Conservation (phyloP, 106 monocot species). For the Triglochin maritima region DNA sequence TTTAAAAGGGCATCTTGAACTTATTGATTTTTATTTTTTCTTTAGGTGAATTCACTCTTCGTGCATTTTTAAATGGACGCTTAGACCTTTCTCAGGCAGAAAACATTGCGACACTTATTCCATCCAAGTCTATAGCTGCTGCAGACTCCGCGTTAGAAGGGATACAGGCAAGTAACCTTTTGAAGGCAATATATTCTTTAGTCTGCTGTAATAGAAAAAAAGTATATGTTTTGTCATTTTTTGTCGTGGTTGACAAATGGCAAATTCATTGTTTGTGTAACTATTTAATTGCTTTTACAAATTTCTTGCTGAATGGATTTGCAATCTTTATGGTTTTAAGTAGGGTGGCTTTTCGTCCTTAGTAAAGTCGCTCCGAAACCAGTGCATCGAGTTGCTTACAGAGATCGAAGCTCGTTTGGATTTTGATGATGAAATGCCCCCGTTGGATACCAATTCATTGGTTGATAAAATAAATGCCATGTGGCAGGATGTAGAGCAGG, state of each 20-base stretch:
- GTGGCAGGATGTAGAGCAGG: conserved; percentile 59
- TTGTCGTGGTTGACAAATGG: background rate
- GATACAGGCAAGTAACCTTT: conserved; percentile 53
- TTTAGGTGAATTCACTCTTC: conserved; percentile 89
- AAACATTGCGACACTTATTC: conserved; percentile 60
- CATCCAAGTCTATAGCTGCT: conserved; percentile 80
- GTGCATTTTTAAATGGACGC: conserved; percentile 93
- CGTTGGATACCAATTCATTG: conserved; percentile 34
- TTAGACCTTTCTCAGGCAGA: conserved; percentile 92
- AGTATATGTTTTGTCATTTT: background rate
- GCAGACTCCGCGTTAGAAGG: conserved; percentile 90
- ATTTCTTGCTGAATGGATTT: background rate
- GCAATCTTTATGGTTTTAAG: background rate
- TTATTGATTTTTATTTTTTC: background rate
- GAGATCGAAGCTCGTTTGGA: conserved; percentile 96
- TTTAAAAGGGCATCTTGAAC: no score
- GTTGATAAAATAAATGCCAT: conserved; percentile 47
- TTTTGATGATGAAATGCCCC: conserved; percentile 96
- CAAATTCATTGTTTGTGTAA: no score
- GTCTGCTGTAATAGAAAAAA: background rate
- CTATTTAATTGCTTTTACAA: background rate
- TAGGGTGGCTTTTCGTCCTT: conserved; percentile 92
- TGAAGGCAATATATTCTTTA: background rate
- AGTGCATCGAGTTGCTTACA: conserved; percentile 80
- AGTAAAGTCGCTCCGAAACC: conserved; percentile 56